Percentiles rank a stretch among this genome's conserved stretches.
Conservation (phyloP, 1,139 yeast genomes). For the Diutina mesorugosa region DNA sequence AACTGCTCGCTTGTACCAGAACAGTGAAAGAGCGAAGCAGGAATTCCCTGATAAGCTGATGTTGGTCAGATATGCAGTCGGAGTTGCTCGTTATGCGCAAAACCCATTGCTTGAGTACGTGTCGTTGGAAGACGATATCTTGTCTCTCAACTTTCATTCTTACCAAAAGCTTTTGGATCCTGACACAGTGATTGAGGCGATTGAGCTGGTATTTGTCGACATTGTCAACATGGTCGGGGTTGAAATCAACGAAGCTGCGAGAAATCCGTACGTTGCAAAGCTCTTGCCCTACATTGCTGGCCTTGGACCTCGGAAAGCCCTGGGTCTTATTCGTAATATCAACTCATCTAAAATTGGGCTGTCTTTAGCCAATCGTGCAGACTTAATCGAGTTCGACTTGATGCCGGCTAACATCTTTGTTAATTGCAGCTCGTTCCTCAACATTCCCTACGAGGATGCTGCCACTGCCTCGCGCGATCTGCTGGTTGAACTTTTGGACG, state of each 20-base stretch:
- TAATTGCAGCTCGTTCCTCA: constrained; percentile 85
- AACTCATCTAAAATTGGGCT: constrained; percentile 49
- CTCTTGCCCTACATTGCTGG: constrained; percentile 76
- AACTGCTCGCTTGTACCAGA: constrained; percentile 80
- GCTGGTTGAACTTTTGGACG: constrained; percentile 71
- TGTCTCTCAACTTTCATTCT: constrained; percentile 60
- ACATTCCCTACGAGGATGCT: constrained; percentile 58
- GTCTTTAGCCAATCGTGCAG: constrained; percentile 49
- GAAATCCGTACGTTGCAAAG: constrained; percentile 60
- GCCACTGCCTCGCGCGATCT: constrained; percentile 33
- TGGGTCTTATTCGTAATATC: constrained; percentile 73
- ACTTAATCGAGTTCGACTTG: constrained; percentile 69
- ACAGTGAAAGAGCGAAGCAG: constrained; percentile 57
- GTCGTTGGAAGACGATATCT: constrained; percentile 60
- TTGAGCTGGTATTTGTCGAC: constrained; percentile 81
- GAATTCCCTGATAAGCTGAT: constrained; percentile 87
- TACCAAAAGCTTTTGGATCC: constrained; percentile 57
- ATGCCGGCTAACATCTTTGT: constrained; percentile 72
- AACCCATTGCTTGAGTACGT: constrained; percentile 85
- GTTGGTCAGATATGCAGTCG: constrained; percentile 76
- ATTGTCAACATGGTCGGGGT: constrained; percentile 85
- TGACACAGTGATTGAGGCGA: constrained; percentile 51
- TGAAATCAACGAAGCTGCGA: constrained; percentile 80
- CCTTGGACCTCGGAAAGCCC: constrained; percentile 89
- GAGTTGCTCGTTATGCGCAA: constrained; percentile 82